Evolutionary conservation across 257 asterid species (phyloP).

Genomic region (Cynanchum wilfordii): DNA sequence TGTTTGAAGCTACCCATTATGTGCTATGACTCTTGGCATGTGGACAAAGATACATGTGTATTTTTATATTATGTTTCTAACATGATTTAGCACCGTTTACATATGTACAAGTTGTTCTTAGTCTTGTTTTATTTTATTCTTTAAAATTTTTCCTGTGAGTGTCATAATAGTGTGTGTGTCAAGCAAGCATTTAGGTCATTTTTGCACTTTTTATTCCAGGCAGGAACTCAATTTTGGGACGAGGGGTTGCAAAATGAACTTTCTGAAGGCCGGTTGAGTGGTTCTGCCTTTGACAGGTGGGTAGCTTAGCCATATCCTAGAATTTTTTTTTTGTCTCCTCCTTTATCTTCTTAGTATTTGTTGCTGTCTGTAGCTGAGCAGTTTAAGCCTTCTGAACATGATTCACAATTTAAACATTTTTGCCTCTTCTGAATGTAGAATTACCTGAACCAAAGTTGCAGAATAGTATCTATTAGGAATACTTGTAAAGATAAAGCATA

Average conservation of each 20-base stretch:
- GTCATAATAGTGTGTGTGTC: background rate
- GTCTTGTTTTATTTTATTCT: background rate
- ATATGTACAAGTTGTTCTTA: background rate
- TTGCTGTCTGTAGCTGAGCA: background rate
- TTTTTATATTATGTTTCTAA: background rate
- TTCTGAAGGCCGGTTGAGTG: slow-evolving; percentile 80
- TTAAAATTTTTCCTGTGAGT: background rate
- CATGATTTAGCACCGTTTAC: background rate
- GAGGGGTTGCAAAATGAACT: slow-evolving; percentile 88
- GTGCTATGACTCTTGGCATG: background rate
- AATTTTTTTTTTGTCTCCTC: background rate
- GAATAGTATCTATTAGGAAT: background rate
- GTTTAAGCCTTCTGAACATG: background rate
- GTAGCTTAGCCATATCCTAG: slow-evolving; percentile 12
- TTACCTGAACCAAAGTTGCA: background rate
- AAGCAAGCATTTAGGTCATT: background rate
- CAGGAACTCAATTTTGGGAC: slow-evolving; percentile 99
- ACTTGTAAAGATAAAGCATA: background rate
- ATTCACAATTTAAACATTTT: background rate
- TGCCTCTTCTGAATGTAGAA: background rate
- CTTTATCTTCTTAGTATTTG: background rate
- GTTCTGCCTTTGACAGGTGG: slow-evolving; percentile 90
- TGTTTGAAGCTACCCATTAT: background rate
- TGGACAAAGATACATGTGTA: background rate
- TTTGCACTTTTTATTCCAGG: slow-evolving; percentile 42